Percentiles rank a stretch among this genome's conserved stretches.
Conservation (phyloP, 2,329 filamentous ascomycete species). For the Gnomoniopsis sp. region DNA sequence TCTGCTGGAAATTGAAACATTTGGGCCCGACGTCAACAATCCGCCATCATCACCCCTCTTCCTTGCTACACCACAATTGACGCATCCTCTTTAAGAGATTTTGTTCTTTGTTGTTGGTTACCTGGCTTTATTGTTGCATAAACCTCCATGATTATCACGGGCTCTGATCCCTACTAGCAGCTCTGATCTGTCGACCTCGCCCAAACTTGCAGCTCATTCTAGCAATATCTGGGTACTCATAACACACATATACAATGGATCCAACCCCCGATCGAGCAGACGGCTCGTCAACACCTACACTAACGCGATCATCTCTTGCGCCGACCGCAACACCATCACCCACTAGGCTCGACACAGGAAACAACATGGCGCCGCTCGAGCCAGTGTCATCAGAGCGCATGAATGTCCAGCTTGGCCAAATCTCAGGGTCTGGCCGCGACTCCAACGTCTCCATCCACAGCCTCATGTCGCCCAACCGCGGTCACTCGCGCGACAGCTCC, state of each 20-base stretch:
- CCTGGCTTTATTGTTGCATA: not conserved
- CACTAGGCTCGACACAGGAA: slow-evolving; percentile 5
- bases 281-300: slow-evolving; percentile 12
- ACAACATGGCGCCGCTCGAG: slow-evolving; percentile 46
- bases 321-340: slow-evolving; percentile 8
- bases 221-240: not conserved
- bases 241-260: slow-evolving; percentile 13
- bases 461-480: slow-evolving; percentile 34
- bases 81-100: not conserved
- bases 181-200: not conserved
- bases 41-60: not conserved
- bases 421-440: slow-evolving; percentile 1
- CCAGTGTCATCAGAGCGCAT: slow-evolving; percentile 61
- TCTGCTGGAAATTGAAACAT: not conserved
- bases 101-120: not conserved
- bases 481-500: slow-evolving; percentile 53
- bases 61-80: not conserved
- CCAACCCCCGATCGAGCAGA: slow-evolving; percentile 5
- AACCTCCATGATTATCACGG: not conserved
- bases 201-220: not conserved
- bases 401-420: slow-evolving; percentile 45
- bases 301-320: not conserved
- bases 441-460: slow-evolving; percentile 22
- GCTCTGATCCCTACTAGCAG: not conserved
- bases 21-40: not conserved